Base-by-base conservation (phyloP, 1,284 basidiomycete species). In the Cutaneotrichosporon dermatis region DNA sequence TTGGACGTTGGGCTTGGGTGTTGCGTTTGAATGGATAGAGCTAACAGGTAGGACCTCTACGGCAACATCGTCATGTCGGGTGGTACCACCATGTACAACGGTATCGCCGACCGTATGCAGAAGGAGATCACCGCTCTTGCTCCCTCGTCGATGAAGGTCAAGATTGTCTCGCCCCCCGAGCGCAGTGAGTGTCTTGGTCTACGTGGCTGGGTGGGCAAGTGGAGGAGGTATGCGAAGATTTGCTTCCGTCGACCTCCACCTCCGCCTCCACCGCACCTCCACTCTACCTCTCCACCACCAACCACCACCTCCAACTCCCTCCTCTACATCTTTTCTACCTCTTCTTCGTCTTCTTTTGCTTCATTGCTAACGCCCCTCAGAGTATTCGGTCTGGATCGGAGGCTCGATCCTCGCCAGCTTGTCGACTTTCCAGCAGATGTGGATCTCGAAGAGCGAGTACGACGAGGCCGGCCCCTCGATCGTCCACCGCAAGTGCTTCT, bases 71-170 rank as follows among this genome's bases (percentile, higher is more conserved):
- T 89, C 75, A 86, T 96, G 72, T 95, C 92, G 57, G 93, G 93
- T 77, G 92, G 93, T 80, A 93, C 90, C 65, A 96, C 92, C 73
- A 95, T 96, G 92, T 95, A 92, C 88, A 89, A 92, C 66, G 93
- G 93, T 83, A 93, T 96, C 72, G 77, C 92, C 71, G 93, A 97
- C 82, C 89, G 94, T 75, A 95, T 97, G 92, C 92, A 94, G 83
- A 95, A 94, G 84, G 94, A 97, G 82, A 85, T 98, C 76, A 90
- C 90, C 51, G 83, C 88, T 36, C 84, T 97, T 62, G 84, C 90
- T 58, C 93, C 94, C 45, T 79, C 77, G 53, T 82, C 80, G 61
- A 84, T 96, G 89, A 96, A 93, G 87, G 89, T 95, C 83, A 94
- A 65, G 63, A 58, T 65, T 40, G 58, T 60, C 16, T 54, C 63